phyloP scores from a whole-genome alignment of 352 stramenopile genomes.

The Phytopythium ostracodes region DNA sequence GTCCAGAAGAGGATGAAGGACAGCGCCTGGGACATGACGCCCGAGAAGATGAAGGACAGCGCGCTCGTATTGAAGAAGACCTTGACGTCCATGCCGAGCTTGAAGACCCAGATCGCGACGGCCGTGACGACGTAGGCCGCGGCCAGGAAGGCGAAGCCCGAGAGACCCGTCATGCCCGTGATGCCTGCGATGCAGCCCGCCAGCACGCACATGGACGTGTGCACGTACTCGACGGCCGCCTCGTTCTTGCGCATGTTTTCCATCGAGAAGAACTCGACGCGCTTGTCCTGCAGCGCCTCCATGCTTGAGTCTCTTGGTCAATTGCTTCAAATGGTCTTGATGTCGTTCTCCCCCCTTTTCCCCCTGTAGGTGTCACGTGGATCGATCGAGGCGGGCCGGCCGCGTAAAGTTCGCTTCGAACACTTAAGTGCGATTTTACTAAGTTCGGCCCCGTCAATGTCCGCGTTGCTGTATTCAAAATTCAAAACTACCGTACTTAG shows the following conservation, averaged over 20 bases:
- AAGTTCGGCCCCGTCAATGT: not conserved
- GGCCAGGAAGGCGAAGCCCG: constrained; percentile 72
- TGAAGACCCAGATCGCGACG: constrained; percentile 56
- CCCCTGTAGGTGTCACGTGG: not conserved
- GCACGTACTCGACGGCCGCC: constrained; percentile 68
- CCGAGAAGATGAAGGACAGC: constrained; percentile 63
- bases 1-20: constrained; percentile 90
- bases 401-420: not conserved
- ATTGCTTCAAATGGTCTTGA: not conserved
- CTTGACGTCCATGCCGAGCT: constrained; percentile 72
- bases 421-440: not conserved
- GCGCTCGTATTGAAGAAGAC: constrained; percentile 79
- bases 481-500: constrained; percentile 6
- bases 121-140: constrained; percentile 65
- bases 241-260: constrained; percentile 86
- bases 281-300: constrained; percentile 65
- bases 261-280: constrained; percentile 86
- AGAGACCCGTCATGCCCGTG: constrained; percentile 67
- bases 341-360: not conserved
- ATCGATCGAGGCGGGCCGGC: not conserved
- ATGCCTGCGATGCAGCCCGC: constrained; percentile 79
- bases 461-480: not conserved
- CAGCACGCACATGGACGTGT: constrained; percentile 84
- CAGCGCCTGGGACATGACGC: constrained; percentile 68
- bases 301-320: constrained; percentile 17